Base-by-base conservation (phyloP, 2,329 filamentous ascomycete species). In the Zymoseptoria passerinii region DNA sequence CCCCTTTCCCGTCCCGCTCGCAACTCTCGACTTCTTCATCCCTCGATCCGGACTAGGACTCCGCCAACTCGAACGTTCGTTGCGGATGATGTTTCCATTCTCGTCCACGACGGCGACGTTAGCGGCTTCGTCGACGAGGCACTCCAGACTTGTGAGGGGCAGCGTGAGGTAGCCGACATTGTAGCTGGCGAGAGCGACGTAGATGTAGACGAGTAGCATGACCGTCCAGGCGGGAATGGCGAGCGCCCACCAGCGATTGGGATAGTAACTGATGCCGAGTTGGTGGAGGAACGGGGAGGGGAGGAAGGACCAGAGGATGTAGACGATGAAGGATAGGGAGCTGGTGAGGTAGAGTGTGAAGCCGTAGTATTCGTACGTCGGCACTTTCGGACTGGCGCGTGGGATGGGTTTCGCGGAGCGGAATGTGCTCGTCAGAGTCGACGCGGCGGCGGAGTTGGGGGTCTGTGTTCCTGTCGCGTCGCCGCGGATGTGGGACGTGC, bases 321-420 rank as follows among this genome's bases (percentile, higher is more conserved):
- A 88, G 61, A 86, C 81, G 10, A 85, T 78, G 72, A 97, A 97
- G 1, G 85, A 85, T 54, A 94, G 79, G 20, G 87, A 90, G 62
- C 88, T 92, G 70, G 92, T 90, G 48, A 99, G 82, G 77, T 99
- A 97, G 53, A 99, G 83, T 56, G 95, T 92, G 76, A 99, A 99
- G 72, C 94, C 94, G 73, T 97, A 97, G 82, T 97, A 99, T 73
- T 99, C 94, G 77, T 99, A 97, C 0, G 94, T 99, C n/a, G 94
- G 94, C 2, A 99, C 92, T 71, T 94, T 91, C 1, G 94, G 94
- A 56, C 87, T 87, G 1, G 91, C 92, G 57, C 90, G 87, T 5
- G 92, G 90, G 18, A 96, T 1, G 82, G 86, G 61, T 79, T 82
- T 61, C 77, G 79, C 53, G 77, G 79, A 57, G 81, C 84, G 28